Conservation (phyloP, 2,329 filamentous ascomycete genomes). For the Aspergillus versicolor region DNA sequence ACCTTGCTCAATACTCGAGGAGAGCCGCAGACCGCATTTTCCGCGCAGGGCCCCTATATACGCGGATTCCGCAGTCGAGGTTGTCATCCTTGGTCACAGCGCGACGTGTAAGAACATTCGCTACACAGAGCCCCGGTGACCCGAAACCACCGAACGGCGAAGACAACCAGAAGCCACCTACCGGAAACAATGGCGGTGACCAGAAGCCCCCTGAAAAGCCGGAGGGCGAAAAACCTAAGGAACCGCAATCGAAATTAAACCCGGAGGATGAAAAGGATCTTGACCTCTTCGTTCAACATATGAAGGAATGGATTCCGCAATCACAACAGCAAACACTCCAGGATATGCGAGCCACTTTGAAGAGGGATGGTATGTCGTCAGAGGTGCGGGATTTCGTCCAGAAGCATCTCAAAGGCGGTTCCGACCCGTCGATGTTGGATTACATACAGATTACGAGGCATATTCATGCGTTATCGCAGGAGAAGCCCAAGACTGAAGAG, state of each 20-base stretch:
- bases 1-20: slow-evolving; percentile 63
- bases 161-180: slow-evolving; percentile 25
- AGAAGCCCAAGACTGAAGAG: slow-evolving; percentile 23
- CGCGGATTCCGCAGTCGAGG: slow-evolving; percentile 39
- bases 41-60: slow-evolving; percentile 47
- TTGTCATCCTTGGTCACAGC: slow-evolving; percentile 38
- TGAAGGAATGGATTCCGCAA: slow-evolving; percentile 61
- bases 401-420: slow-evolving; percentile 48
- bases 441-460: slow-evolving; percentile 62
- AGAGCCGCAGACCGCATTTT: slow-evolving; percentile 55
- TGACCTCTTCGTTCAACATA: slow-evolving; percentile 54
- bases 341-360: slow-evolving; percentile 61
- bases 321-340: slow-evolving; percentile 62
- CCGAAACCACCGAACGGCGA: slow-evolving; percentile 44
- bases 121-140: slow-evolving; percentile 45
- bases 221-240: slow-evolving; percentile 23
- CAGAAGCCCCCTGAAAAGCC: slow-evolving; percentile 27
- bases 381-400: slow-evolving; percentile 67
- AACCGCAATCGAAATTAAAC: slow-evolving; percentile 48
- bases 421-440: slow-evolving; percentile 52
- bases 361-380: slow-evolving; percentile 66
- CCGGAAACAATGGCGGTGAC: slow-evolving; percentile 46
- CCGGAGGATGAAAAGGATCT: slow-evolving; percentile 59
- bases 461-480: slow-evolving; percentile 39
- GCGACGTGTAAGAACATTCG: slow-evolving; percentile 39